phyloP scores from a whole-genome alignment of 2,329 filamentous ascomycete species.

The Diaporthe eres region DNA sequence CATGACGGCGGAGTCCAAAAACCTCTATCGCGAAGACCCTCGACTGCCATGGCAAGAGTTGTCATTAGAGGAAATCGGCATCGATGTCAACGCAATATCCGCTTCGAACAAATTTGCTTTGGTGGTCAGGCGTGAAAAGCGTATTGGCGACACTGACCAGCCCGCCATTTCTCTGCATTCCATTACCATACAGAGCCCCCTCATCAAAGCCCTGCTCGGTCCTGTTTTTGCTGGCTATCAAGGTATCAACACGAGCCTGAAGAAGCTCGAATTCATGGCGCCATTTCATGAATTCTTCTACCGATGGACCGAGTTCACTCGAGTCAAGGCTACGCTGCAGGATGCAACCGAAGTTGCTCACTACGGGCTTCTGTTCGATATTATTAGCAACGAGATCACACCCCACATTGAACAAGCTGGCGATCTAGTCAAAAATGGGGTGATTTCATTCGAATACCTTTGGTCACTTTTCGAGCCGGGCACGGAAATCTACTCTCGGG shows the following conservation, averaged over 20 bases:
- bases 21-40: slow-evolving; percentile 4
- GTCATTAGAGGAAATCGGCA: background rate
- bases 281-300: slow-evolving; percentile 26
- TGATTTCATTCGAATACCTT: slow-evolving; percentile 4
- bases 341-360: background rate
- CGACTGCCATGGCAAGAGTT: background rate
- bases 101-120: slow-evolving; percentile 1
- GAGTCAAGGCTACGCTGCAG: background rate
- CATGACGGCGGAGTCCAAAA: slow-evolving; percentile 9
- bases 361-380: background rate
- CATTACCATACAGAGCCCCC: slow-evolving; percentile 9
- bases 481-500: background rate
- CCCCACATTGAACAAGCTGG: slow-evolving; percentile 1
- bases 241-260: background rate
- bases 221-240: background rate
- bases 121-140: background rate
- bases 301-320: slow-evolving; percentile 2
- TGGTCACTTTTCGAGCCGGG: slow-evolving; percentile 4
- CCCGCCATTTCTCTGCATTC: slow-evolving; percentile 6
- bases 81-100: background rate
- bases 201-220: background rate
- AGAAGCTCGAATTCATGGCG: background rate
- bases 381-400: slow-evolving; percentile 1
- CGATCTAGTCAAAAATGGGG: slow-evolving; percentile 5
- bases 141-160: background rate